Evolutionary conservation across 2,329 filamentous ascomycete genomes (phyloP).

Genomic region (Colletotrichum cuscutae): DNA sequence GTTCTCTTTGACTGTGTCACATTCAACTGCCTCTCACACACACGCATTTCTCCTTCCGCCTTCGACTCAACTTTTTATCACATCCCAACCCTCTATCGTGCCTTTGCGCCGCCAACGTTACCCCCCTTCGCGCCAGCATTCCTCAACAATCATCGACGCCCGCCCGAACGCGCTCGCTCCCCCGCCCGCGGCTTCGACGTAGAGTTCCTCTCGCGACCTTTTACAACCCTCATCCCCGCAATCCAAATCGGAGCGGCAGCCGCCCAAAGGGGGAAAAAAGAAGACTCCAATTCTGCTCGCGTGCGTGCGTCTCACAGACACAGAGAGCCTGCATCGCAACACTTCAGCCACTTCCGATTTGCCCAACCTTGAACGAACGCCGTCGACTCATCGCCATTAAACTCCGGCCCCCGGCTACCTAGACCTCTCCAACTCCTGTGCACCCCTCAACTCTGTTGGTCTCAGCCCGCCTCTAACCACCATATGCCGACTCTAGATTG

Average conservation of each 20-base stretch:
- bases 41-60: slow-evolving; percentile 14
- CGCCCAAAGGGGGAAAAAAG: not conserved
- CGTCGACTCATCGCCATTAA: slow-evolving; percentile 25
- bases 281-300: not conserved
- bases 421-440: slow-evolving; percentile 21
- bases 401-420: slow-evolving; percentile 12
- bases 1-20: slow-evolving; percentile 28
- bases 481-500: slow-evolving; percentile 25
- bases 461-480: slow-evolving; percentile 31
- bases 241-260: slow-evolving; percentile 15
- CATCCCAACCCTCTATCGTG: slow-evolving; percentile 5
- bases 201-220: slow-evolving; percentile 6
- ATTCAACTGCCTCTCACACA: slow-evolving; percentile 11
- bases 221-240: slow-evolving; percentile 17
- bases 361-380: slow-evolving; percentile 10
- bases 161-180: slow-evolving; percentile 14
- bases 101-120: slow-evolving; percentile 13
- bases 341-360: slow-evolving; percentile 10
- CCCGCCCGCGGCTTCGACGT: not conserved
- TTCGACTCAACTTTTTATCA: not conserved
- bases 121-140: slow-evolving; percentile 28
- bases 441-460: slow-evolving; percentile 35
- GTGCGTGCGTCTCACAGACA: not conserved
- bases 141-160: slow-evolving; percentile 7
- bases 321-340: slow-evolving; percentile 1